A percentile compares a stretch with the other conserved stretches of the same genome.
Conservation (phyloP, 352 stramenopile genomes). For the Phytophthora uliginosa region DNA sequence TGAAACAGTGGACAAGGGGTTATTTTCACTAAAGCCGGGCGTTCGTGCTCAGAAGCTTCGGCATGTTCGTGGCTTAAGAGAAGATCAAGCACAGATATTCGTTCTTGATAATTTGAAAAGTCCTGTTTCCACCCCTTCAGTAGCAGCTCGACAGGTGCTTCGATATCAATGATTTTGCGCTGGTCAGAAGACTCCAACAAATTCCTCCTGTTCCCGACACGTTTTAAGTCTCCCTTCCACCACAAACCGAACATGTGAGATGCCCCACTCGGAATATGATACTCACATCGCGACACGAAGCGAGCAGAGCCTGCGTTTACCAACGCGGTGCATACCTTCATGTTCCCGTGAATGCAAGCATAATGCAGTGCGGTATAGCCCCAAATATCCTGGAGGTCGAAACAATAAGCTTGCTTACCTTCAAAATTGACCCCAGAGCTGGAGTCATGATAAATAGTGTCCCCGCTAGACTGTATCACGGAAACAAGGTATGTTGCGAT, state of each 20-base stretch:
- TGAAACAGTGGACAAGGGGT: conserved; percentile 49
- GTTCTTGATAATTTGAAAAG: conserved; percentile 24
- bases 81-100: conserved; percentile 30
- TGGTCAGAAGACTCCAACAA: conserved; percentile 10
- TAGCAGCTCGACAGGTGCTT: conserved; percentile 29
- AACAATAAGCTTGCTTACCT: conserved; percentile 3
- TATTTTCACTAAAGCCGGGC: conserved; percentile 30
- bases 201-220: conserved; percentile 10
- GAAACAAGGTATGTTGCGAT: conserved; percentile 46
- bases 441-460: conserved; percentile 9
- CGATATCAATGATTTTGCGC: conserved; percentile 16
- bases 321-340: conserved; percentile 42
- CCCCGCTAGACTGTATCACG: conserved; percentile 19
- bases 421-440: background rate
- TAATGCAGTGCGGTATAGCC: conserved; percentile 74
- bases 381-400: conserved; percentile 57
- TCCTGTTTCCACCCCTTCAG: conserved; percentile 31
- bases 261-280: conserved; percentile 20
- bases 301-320: conserved; percentile 39
- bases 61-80: conserved; percentile 12
- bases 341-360: conserved; percentile 47
- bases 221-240: conserved; percentile 39
- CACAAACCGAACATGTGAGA: conserved; percentile 42
- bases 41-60: background rate
- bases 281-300: conserved; percentile 43